These are phyloP conservation scores for Glomus cerebriforme DNA, from an alignment of 192 early-diverging fungal species.

Conservation along the genomic window DNA sequence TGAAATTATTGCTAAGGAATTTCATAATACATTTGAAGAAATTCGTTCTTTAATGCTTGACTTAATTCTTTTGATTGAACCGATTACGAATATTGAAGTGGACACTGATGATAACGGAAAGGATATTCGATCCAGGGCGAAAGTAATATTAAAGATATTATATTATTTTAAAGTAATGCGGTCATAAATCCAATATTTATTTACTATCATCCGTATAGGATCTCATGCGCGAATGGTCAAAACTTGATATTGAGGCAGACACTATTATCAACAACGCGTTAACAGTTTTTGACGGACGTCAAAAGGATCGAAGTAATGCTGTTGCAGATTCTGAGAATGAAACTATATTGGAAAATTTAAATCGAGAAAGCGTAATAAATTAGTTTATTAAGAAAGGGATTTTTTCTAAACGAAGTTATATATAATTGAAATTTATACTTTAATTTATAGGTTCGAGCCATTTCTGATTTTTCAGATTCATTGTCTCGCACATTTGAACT, in stretches of 20 bases:
- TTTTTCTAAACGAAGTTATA: not conserved
- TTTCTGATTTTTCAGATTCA: not conserved
- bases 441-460: not conserved
- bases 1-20: slow-evolving; percentile 23
- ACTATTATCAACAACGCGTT: not conserved
- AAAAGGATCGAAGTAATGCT: not conserved
- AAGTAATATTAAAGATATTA: slow-evolving; percentile 25
- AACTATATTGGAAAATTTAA: not conserved
- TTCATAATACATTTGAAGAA: slow-evolving; percentile 25
- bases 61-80: slow-evolving; percentile 40
- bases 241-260: not conserved
- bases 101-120: slow-evolving; percentile 39
- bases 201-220: not conserved
- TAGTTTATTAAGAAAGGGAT: not conserved
- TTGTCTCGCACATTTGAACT: not conserved
- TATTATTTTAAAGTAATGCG: not conserved
- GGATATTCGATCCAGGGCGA: slow-evolving; percentile 38
- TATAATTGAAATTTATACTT: not conserved
- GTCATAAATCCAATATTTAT: not conserved
- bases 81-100: slow-evolving; percentile 39
- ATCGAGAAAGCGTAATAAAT: not conserved
- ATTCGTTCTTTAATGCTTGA: slow-evolving; percentile 21
- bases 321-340: not conserved
- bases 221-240: slow-evolving; percentile 11
- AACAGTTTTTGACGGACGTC: not conserved